These are phyloP conservation scores for Chaetomiaceae sp. DNA, from an alignment of 2,329 filamentous ascomycete genomes.

Conservation along the genomic window DNA sequence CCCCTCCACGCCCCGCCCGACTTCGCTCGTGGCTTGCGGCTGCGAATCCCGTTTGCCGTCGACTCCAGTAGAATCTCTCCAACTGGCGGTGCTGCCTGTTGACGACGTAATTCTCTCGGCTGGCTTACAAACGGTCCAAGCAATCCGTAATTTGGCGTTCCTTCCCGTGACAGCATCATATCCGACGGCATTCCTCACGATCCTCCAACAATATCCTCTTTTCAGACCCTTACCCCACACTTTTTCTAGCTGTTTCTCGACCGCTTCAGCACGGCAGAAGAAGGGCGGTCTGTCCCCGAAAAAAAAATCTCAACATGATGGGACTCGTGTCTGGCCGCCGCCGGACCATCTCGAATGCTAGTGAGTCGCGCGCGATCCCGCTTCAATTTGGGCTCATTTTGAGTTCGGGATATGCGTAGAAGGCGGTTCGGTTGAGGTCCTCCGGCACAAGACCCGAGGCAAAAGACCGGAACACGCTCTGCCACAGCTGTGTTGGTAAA, in stretches of 20 bases:
- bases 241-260: conserved; percentile 10
- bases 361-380: conserved; percentile 29
- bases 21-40: conserved; percentile 11
- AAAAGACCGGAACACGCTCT: conserved; percentile 11
- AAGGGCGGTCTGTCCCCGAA: neutral
- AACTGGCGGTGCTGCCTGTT: conserved; percentile 13
- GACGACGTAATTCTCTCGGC: conserved; percentile 17
- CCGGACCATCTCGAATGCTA: conserved; percentile 34
- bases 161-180: too few relatives aligned
- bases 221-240: conserved; percentile 9
- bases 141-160: neutral
- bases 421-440: conserved; percentile 18
- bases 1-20: conserved; percentile 20
- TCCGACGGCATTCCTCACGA: too few relatives aligned
- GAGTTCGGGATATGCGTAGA: conserved; percentile 16
- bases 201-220: neutral
- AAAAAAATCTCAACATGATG: conserved; percentile 23
- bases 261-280: neutral
- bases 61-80: conserved; percentile 6
- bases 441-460: conserved; percentile 19
- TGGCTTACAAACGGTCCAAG: conserved; percentile 1
- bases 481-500: too few relatives aligned
- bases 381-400: conserved; percentile 12
- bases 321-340: conserved; percentile 33
- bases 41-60: conserved; percentile 15